Conservation (phyloP, 345 rosid species). For the Orychophragmus violaceus region DNA sequence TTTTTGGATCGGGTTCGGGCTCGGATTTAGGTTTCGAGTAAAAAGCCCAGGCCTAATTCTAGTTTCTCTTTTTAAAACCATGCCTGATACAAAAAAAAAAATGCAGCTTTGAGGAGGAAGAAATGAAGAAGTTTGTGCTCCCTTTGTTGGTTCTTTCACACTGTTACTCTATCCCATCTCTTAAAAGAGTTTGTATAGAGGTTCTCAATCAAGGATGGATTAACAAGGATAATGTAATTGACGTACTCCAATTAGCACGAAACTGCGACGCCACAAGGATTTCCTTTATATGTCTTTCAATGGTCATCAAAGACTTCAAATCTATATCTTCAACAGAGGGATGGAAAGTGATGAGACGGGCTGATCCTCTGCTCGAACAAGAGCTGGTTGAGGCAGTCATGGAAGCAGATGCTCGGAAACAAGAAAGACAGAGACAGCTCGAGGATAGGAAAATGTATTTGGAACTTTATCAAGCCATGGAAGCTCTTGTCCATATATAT, state of each 20-base stretch:
- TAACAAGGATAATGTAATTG: conserved; percentile 68
- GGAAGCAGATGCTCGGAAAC: conserved; percentile 57
- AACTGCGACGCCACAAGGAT: conserved; percentile 66
- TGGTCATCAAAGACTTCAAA: conserved; percentile 69
- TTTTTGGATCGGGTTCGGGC: too few relatives aligned
- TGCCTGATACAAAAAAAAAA: neutral
- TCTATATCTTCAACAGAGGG: conserved; percentile 68
- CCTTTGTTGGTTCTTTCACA: conserved; percentile 80
- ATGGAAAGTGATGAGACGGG: conserved; percentile 71
- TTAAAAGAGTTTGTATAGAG: conserved; percentile 56
- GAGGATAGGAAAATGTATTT: conserved; percentile 62
- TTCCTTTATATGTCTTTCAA: conserved; percentile 47
- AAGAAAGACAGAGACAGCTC: conserved; percentile 46
- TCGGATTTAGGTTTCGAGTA: too few relatives aligned
- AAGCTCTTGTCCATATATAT: conserved; percentile 85
- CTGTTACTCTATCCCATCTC: conserved; percentile 50
- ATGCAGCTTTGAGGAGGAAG: conserved; percentile 75
- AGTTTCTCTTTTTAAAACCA: neutral
- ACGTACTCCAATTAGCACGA: conserved; percentile 73
- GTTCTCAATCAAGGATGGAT: conserved; percentile 53
- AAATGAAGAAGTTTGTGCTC: conserved; percentile 60
- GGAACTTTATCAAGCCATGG: conserved; percentile 76
- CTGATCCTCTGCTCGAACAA: conserved; percentile 67
- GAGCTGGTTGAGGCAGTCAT: conserved; percentile 64
- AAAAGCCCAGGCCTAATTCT: too few relatives aligned